Base-by-base conservation (phyloP, 805 yeast genomes). In the Yarrowia sp. region DNA sequence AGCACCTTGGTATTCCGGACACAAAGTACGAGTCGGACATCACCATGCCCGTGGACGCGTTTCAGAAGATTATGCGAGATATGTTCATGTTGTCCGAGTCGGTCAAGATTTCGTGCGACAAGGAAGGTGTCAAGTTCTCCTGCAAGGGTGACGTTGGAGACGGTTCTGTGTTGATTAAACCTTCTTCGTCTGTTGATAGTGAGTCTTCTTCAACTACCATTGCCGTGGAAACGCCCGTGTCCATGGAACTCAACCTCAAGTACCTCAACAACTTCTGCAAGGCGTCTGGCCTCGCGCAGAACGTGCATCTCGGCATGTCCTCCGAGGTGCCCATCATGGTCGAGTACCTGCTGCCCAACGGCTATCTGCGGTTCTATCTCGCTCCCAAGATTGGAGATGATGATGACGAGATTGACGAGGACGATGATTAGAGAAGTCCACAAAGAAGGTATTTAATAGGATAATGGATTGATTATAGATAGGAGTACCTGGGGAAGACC, bases 301-400 rank as follows among this genome's bases (percentile, higher is more conserved):
- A 87, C 46, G 92, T 93, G 67, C 89, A 95, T 43, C 82, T 95
- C 69, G 89, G 90, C 77, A 83, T 95, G 73, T 89, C 96, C 19
- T 93, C 89, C 72, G 91, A 89, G 74, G 87, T 95, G 16, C 99
- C 99, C 35, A 96, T 98, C 44, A 80, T 92, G 76, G 91, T 95
- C 74, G 98, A 93, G 79, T 95, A 88, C 80, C 88, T 88, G 77
- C 81, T 95, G 74, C 87, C 91, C 68, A 89, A 93, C 76, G 99
- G 99, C 64, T 90, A 90, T 78, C 81, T 95, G 76, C 88, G 97
- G 76, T 95, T 89, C 84, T 95, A 90, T 84, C 83, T 95, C 76
- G 99, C 99, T 71, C 99, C 99, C 67, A 93, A 95, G 83, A 91
- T 95, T 75, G 97, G 89, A 69, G 98, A 92, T 68, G 96, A 90